These are phyloP conservation scores for Fomitopsis betulina DNA, from an alignment of 1,284 basidiomycete genomes.

Conservation along the genomic window DNA sequence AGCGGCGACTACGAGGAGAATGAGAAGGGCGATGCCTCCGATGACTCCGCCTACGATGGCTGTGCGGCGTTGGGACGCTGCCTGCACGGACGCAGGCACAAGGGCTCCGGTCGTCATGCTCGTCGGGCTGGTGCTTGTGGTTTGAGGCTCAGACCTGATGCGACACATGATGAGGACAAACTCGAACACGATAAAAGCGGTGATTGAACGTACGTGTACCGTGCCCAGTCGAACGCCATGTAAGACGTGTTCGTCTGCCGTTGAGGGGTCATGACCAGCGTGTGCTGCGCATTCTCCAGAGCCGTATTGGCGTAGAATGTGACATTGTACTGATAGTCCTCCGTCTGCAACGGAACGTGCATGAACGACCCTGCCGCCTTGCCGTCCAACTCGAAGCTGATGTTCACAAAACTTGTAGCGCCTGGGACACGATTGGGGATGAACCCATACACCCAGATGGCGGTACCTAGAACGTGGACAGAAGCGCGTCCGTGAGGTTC, in stretches of 20 bases:
- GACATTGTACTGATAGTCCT: constrained; percentile 19
- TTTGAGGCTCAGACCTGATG: background rate
- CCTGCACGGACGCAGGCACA: background rate
- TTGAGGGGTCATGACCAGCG: constrained; percentile 16
- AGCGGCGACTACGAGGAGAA: background rate
- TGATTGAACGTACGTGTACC: background rate
- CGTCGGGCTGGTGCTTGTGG: background rate
- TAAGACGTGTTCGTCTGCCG: background rate
- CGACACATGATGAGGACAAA: background rate
- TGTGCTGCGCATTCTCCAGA: constrained; percentile 23
- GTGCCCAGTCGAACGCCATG: constrained; percentile 2
- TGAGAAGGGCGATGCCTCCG: background rate
- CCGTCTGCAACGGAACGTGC: constrained; percentile 15
- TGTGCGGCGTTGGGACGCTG: background rate
- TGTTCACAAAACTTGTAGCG: constrained; percentile 20
- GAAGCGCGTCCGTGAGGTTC: background rate
- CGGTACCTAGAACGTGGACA: background rate
- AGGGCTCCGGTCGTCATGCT: background rate
- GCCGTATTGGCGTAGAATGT: constrained; percentile 19
- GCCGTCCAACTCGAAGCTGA: constrained; percentile 26
- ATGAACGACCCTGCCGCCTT: constrained; percentile 11
- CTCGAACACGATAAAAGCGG: background rate
- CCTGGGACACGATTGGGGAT: constrained; percentile 15
- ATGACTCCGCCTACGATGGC: constrained; percentile 1
- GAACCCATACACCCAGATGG: constrained; percentile 23